phyloP scores from a whole-genome alignment of 2,329 filamentous ascomycete species.

The Zasmidium cellare region DNA sequence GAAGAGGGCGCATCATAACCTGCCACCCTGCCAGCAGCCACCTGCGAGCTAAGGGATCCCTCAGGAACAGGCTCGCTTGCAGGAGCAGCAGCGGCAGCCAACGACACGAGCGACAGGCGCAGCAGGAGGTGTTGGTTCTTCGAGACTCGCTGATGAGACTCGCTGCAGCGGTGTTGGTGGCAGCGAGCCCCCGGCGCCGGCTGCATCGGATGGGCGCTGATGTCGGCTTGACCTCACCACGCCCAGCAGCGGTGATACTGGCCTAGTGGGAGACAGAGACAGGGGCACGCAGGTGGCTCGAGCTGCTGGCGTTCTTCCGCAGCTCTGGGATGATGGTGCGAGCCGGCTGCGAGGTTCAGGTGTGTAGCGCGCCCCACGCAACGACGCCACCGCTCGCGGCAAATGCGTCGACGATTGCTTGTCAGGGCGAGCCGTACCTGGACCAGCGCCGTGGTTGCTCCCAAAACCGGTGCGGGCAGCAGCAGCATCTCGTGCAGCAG shows the following conservation, averaged over 20 bases:
- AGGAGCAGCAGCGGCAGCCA: not conserved
- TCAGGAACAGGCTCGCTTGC: constrained; percentile 1
- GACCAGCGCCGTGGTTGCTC: constrained; percentile 1
- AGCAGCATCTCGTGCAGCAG: too few species aligned
- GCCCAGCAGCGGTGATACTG: not conserved
- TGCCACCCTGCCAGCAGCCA: not conserved
- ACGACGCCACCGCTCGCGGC: constrained; percentile 1
- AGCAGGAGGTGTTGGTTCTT: not conserved
- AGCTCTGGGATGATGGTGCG: not conserved
- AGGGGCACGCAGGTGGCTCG: not conserved
- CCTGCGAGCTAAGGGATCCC: not conserved
- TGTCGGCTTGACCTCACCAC: not conserved
- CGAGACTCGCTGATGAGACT: not conserved
- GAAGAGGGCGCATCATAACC: not conserved
- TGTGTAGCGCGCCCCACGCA: constrained; percentile 1
- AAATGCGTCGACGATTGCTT: constrained; percentile 1
- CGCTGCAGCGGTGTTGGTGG: not conserved
- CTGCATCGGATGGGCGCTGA: not conserved
- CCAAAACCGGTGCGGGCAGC: not conserved
- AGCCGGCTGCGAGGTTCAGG: not conserved
- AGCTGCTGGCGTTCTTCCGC: constrained; percentile 6
- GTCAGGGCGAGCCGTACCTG: constrained; percentile 7
- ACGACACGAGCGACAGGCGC: not conserved
- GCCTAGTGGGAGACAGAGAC: not conserved
- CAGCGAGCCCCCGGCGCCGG: not conserved